phyloP scores from a whole-genome alignment of 2,329 filamentous ascomycete genomes.

The Colletotrichum gigasporum region DNA sequence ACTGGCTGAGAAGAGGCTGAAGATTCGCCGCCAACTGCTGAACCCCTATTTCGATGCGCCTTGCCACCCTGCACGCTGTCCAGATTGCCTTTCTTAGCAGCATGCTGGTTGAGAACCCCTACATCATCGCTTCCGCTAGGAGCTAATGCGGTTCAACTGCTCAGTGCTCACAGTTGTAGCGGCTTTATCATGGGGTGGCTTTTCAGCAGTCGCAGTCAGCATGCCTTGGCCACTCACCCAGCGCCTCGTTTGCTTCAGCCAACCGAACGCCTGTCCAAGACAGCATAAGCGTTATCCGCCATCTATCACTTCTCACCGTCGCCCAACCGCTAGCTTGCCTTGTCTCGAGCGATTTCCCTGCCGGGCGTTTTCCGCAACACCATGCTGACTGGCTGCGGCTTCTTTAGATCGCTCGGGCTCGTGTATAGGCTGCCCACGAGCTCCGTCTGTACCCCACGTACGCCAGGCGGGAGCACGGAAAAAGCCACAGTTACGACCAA shows the following conservation, averaged over 20 bases:
- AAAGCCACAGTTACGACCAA: not conserved
- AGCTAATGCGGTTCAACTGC: conserved; percentile 2
- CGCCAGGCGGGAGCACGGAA: not conserved
- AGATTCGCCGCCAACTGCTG: not conserved
- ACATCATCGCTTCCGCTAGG: not conserved
- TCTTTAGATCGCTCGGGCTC: not conserved
- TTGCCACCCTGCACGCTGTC: not conserved
- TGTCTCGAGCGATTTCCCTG: not conserved
- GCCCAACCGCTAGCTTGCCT: not conserved
- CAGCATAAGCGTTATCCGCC: not conserved
- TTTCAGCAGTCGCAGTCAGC: not conserved
- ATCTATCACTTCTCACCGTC: not conserved
- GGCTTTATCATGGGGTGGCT: not conserved
- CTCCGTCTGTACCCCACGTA: not conserved
- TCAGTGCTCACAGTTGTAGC: not conserved
- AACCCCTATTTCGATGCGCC: conserved; percentile 1
- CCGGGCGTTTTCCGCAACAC: not conserved
- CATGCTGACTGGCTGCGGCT: not conserved
- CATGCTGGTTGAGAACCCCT: not conserved
- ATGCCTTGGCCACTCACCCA: not conserved
- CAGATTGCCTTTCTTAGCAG: conserved; percentile 20
- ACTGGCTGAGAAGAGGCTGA: not conserved
- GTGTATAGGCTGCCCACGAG: not conserved
- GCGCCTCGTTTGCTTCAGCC: not conserved
- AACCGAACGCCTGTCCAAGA: not conserved